Base-by-base conservation (phyloP, 352 stramenopile genomes). In the Phytophthora citricola region DNA sequence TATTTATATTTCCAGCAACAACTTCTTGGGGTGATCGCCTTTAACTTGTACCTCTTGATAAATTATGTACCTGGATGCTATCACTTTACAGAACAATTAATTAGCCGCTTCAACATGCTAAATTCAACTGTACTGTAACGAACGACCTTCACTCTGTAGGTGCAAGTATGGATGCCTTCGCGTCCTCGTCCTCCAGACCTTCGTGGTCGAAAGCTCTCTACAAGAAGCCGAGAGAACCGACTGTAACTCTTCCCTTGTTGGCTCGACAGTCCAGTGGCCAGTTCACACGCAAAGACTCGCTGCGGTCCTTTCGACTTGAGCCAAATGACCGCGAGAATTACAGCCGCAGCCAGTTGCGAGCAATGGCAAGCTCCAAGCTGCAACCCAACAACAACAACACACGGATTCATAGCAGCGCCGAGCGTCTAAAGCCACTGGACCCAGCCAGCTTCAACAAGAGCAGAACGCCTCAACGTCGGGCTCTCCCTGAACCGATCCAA, bases 341-440 rank as follows among this genome's bases (percentile, higher is more conserved):
- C 49, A 71, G 66, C 24, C 60, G 66, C 2, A 71, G 47, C 17
- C 66, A 67, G 27, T 29, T 74, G 20, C 61, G 66, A 4, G 66
- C 54, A 1, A 66, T 74, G 60, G 54, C 66, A 29, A 74, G 55
- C 41, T 60, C 60, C 27, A 70, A 63, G 15, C 9, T 71, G 2
- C n/a, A 26, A 20, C 38, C 36, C 12, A 56, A 24, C 27, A 69
- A 34, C 27, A 69, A 50, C 39, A 63, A 64, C 11, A 20, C 38
- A 2, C 44, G 50, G 24, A 29, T 46, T 47, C 40, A 49, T 38
- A 59, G 22, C 52, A 69, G 26, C 24, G 26, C 43, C 15, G 39
- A 54, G 15, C 48, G 47, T 2, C 43, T 70, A n/a, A 31, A 54
- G 10, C 61, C 66, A 32, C 39, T 70, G 15, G 54, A 52, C 27